phyloP scores from a whole-genome alignment of 108 stramenopile species.

The Cyclotella atomus region DNA sequence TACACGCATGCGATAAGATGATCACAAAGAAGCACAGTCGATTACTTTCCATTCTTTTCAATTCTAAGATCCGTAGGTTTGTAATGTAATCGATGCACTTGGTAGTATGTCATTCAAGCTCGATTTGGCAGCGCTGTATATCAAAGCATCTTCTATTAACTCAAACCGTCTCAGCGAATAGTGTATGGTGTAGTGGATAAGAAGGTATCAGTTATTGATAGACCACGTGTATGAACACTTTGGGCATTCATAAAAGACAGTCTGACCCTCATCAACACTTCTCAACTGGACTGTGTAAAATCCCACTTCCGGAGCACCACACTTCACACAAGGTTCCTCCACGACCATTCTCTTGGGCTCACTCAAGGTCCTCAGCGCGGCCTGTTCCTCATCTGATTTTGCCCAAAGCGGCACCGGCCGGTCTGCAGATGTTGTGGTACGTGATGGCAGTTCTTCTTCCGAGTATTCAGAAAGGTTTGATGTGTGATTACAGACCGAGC shows the following conservation, averaged over 20 bases:
- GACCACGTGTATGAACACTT: conserved; percentile 91
- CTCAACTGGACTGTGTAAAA: conserved; percentile 99
- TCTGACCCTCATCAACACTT: conserved; percentile 98
- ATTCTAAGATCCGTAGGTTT: too few relatives aligned
- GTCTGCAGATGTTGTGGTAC: conserved; percentile 72
- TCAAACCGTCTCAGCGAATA: too few relatives aligned
- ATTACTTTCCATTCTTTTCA: too few relatives aligned
- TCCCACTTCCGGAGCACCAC: conserved; percentile 89
- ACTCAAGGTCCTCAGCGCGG: conserved; percentile 52
- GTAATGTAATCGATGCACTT: too few relatives aligned
- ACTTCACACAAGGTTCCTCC: conserved; percentile 96
- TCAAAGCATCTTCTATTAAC: too few relatives aligned
- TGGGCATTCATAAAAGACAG: conserved; percentile 99
- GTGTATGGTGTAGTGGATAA: background rate
- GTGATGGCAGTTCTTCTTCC: conserved; percentile 53
- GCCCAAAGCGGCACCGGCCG: conserved; percentile 86
- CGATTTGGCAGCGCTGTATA: too few relatives aligned
- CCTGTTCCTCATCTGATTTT: conserved; percentile 81
- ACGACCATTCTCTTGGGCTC: conserved; percentile 90
- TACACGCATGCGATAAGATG: too few relatives aligned
- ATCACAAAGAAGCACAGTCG: too few relatives aligned
- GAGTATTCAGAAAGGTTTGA: conserved; percentile 69
- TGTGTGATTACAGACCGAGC: conserved; percentile 69
- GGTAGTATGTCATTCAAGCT: too few relatives aligned
- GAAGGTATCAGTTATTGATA: conserved; percentile 78